Evolutionary conservation across 306 rosid genomes (phyloP).

Genomic region (Cucurbita pepo): DNA sequence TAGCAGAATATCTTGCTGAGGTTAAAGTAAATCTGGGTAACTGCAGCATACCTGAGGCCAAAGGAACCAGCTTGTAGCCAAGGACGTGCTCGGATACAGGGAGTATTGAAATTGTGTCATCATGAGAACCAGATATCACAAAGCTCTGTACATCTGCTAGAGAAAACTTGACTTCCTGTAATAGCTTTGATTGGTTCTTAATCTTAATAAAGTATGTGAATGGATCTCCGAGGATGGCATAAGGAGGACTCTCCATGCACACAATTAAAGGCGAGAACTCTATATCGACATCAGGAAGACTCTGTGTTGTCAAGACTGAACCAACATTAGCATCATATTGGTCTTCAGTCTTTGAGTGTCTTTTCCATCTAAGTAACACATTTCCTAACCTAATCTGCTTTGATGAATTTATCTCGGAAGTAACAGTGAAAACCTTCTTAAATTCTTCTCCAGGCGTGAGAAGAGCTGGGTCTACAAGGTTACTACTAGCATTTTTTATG

Average conservation of each 20-base stretch:
- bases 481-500: conserved; percentile 33
- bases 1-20: conserved; percentile 63
- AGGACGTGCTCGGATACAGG: conserved; percentile 67
- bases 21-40: conserved; percentile 63
- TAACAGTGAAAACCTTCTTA: conserved; percentile 67
- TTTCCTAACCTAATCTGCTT: conserved; percentile 45
- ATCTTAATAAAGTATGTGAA: conserved; percentile 60
- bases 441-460: conserved; percentile 76
- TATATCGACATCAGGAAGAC: conserved; percentile 49
- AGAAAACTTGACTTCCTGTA: conserved; percentile 70
- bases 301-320: conserved; percentile 46
- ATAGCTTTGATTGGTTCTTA: conserved; percentile 53
- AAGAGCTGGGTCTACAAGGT: conserved; percentile 30
- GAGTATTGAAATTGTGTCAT: conserved; percentile 57
- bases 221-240: conserved; percentile 69
- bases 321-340: conserved; percentile 20
- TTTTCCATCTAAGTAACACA: conserved; percentile 64
- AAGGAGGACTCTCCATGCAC: conserved; percentile 82
- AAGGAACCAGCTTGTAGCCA: conserved; percentile 82
- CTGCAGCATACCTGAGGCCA: conserved; percentile 63
- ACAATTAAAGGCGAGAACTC: conserved; percentile 66
- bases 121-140: conserved; percentile 72
- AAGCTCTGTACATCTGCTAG: conserved; percentile 74
- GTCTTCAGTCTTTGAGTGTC: conserved; percentile 40
- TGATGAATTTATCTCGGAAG: conserved; percentile 29